Evolutionary conservation across 306 rosid species (phyloP).

Genomic region (Lathyrus sativus): DNA sequence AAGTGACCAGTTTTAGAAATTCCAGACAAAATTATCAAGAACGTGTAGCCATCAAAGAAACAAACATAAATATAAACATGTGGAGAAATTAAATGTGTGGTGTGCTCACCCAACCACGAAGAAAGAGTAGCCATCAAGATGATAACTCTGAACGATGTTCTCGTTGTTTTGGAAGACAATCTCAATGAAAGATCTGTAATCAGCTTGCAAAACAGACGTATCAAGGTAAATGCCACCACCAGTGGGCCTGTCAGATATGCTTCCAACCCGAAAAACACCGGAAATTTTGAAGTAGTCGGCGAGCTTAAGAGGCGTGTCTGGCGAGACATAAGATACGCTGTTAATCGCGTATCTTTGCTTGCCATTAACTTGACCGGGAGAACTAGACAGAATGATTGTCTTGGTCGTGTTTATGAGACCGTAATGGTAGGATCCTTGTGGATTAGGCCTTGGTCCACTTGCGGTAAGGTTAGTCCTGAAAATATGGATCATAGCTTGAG

Average conservation of each 20-base stretch:
- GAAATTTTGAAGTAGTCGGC: slow-evolving; percentile 85
- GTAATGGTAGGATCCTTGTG: slow-evolving; percentile 96
- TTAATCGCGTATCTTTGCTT: slow-evolving; percentile 91
- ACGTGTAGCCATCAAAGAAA: too few relatives aligned
- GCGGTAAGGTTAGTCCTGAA: slow-evolving; percentile 96
- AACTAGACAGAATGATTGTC: slow-evolving; percentile 65
- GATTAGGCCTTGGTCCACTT: slow-evolving; percentile 98
- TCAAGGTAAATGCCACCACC: slow-evolving; percentile 89
- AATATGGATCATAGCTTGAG: slow-evolving; percentile 22
- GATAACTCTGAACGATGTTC: slow-evolving; percentile 80
- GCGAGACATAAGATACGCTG: slow-evolving; percentile 81
- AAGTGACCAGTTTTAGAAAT: slow-evolving; percentile 21
- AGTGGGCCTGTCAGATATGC: slow-evolving; percentile 73
- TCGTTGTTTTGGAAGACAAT: slow-evolving; percentile 90
- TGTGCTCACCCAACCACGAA: slow-evolving; percentile 85
- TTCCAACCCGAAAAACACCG: slow-evolving; percentile 82
- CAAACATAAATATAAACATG: not conserved
- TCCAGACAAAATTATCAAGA: not conserved
- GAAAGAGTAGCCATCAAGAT: slow-evolving; percentile 93
- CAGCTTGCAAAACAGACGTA: slow-evolving; percentile 84
- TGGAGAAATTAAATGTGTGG: not conserved
- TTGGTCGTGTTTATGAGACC: slow-evolving; percentile 71
- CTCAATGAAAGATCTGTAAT: slow-evolving; percentile 75
- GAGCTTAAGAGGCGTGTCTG: slow-evolving; percentile 90
- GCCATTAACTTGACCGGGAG: slow-evolving; percentile 72